Evolutionary conservation across 371 early-diverging fungal genomes (phyloP).

Genomic region (Lichtheimia ramosa): DNA sequence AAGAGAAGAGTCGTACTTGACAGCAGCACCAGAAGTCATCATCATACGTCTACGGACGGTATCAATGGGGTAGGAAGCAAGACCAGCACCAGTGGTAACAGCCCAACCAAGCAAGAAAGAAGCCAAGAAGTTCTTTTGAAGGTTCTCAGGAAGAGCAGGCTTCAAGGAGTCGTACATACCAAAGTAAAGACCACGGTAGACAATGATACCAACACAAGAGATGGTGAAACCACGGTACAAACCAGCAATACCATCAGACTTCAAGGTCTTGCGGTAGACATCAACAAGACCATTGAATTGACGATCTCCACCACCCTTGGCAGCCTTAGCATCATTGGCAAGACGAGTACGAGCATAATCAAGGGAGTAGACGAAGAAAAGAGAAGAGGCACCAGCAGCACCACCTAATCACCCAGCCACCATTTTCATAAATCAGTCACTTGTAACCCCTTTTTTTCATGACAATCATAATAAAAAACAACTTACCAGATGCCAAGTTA

Average conservation of each 20-base stretch:
- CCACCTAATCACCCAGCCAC: slow-evolving; percentile 38
- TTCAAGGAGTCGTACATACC: slow-evolving; percentile 82
- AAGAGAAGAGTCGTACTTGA: slow-evolving; percentile 73
- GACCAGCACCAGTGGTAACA: too few relatives aligned
- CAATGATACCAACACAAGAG: slow-evolving; percentile 78
- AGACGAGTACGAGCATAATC: too few relatives aligned
- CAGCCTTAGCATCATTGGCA: slow-evolving; percentile 74
- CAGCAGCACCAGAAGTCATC: slow-evolving; percentile 79
- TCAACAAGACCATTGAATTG: slow-evolving; percentile 80
- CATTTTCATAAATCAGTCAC: too few relatives aligned
- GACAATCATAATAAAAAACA: too few relatives aligned
- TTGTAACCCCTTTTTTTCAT: background rate
- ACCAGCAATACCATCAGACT: slow-evolving; percentile 71
- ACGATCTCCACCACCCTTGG: slow-evolving; percentile 66
- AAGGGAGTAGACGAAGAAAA: too few relatives aligned
- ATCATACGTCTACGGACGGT: slow-evolving; percentile 90
- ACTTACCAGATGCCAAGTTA: slow-evolving; percentile 68
- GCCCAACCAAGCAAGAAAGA: slow-evolving; percentile 71
- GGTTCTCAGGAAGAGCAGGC: slow-evolving; percentile 57
- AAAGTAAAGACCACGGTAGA: too few relatives aligned
- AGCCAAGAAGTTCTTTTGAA: slow-evolving; percentile 61
- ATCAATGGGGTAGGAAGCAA: too few relatives aligned
- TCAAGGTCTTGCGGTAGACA: slow-evolving; percentile 72
- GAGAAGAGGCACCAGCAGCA: slow-evolving; percentile 68
- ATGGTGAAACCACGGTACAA: slow-evolving; percentile 84